Evolutionary conservation across 352 stramenopile genomes (phyloP).

Genomic region (Saprolegnia parasitica): DNA sequence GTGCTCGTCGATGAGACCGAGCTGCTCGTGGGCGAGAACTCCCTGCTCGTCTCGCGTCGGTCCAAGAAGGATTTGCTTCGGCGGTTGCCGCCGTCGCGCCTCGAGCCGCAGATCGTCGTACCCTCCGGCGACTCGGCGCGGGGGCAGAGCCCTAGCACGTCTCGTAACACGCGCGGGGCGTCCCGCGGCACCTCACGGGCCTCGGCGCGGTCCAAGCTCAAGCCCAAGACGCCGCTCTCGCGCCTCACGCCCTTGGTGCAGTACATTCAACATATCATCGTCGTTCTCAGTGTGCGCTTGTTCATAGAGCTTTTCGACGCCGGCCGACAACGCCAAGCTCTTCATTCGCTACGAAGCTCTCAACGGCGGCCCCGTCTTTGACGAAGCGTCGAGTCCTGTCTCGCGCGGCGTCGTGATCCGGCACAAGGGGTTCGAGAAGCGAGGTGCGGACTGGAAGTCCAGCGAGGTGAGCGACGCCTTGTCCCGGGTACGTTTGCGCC

Average conservation of each 20-base stretch:
- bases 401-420: constrained; percentile 26
- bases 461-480: neutral
- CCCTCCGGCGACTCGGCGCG: neutral
- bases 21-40: constrained; percentile 23
- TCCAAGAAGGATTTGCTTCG: constrained; percentile 23
- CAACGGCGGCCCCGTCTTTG: constrained; percentile 20
- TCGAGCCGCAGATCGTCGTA: constrained; percentile 19
- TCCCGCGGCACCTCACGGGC: neutral
- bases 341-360: neutral
- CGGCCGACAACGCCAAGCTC: neutral
- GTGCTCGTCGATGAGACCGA: constrained; percentile 20
- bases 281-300: neutral
- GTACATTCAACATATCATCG: no score
- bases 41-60: constrained; percentile 17
- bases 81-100: neutral
- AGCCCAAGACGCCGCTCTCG: constrained; percentile 5
- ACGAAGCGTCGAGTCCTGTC: constrained; percentile 14
- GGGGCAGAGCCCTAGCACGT: no score
- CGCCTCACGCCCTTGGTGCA: constrained; percentile 2
- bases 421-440: constrained; percentile 2
- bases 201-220: neutral
- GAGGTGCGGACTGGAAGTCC: constrained; percentile 6
- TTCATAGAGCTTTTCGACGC: constrained; percentile 7
- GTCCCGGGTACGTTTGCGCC: constrained; percentile 3
- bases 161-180: neutral